Evolutionary conservation across 371 early-diverging fungal genomes (phyloP).

Genomic region (Circinella minor): DNA sequence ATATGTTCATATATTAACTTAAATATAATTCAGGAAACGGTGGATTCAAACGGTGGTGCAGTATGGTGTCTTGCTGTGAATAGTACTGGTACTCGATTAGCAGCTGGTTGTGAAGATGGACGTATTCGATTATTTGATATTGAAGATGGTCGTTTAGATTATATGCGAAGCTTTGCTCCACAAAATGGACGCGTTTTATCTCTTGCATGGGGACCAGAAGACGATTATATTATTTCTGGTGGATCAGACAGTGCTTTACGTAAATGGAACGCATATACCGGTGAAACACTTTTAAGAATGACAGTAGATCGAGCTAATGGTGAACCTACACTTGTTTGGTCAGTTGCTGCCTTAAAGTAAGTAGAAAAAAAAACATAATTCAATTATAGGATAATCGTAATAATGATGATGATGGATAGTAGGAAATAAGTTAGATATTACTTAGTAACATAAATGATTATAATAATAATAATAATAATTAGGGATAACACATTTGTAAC

Average conservation of each 20-base stretch:
- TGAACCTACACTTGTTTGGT: constrained; percentile 69
- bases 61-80: constrained; percentile 93
- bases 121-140: constrained; percentile 86
- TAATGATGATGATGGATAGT: no score
- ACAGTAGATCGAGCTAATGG: constrained; percentile 68
- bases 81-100: constrained; percentile 75
- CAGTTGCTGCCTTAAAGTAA: constrained; percentile 57
- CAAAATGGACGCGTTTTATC: constrained; percentile 81
- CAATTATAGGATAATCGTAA: no score
- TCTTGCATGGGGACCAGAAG: constrained; percentile 83
- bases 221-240: constrained; percentile 78
- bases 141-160: constrained; percentile 70
- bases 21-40: constrained; percentile 27
- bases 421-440: no score
- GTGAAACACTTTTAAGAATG: constrained; percentile 67
- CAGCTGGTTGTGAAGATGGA: constrained; percentile 95
- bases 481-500: constrained; percentile 79
- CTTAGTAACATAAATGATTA: neutral
- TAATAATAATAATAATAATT: neutral
- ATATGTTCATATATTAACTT: no score
- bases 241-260: constrained; percentile 84
- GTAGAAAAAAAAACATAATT: constrained; percentile 1
- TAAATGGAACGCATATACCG: constrained; percentile 72
- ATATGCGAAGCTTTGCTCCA: constrained; percentile 73
- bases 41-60: constrained; percentile 91